phyloP scores from a whole-genome alignment of 2,329 filamentous ascomycete species.

The Fusarium acutatum region DNA sequence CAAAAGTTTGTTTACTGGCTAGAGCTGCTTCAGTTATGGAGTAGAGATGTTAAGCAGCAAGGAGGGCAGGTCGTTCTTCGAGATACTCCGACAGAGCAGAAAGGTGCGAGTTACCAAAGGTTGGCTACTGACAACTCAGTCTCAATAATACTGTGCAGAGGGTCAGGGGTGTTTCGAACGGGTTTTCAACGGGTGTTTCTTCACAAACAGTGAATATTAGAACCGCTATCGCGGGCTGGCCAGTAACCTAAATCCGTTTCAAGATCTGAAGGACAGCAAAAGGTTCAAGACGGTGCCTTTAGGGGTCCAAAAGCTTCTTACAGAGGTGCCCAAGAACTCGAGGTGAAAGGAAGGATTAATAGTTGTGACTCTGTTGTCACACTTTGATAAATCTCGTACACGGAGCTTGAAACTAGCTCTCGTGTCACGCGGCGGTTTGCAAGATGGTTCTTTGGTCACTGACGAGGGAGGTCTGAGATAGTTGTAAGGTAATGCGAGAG shows the following conservation, averaged over 20 bases:
- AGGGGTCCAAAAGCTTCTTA: not conserved
- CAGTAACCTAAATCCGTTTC: slow-evolving; percentile 22
- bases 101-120: slow-evolving; percentile 8
- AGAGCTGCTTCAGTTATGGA: not conserved
- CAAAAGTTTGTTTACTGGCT: slow-evolving; percentile 9
- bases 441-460: slow-evolving; percentile 27
- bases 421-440: slow-evolving; percentile 33
- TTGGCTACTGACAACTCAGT: not conserved
- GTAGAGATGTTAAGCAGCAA: slow-evolving; percentile 2
- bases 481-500: slow-evolving; percentile 30
- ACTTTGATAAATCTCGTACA: slow-evolving; percentile 28
- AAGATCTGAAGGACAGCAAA: slow-evolving; percentile 29
- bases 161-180: slow-evolving; percentile 16
- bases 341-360: not conserved
- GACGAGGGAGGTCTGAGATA: slow-evolving; percentile 30
- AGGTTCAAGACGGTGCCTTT: slow-evolving; percentile 9
- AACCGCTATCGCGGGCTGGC: slow-evolving; percentile 17
- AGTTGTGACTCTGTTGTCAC: slow-evolving; percentile 9
- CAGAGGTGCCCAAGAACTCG: not conserved
- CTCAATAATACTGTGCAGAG: not conserved
- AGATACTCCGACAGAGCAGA: slow-evolving; percentile 5
- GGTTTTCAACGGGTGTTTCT: slow-evolving; percentile 25
- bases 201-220: slow-evolving; percentile 22
- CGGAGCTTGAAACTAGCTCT: slow-evolving; percentile 20
- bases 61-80: slow-evolving; percentile 3